phyloP scores from a whole-genome alignment of 495 filamentous ascomycete genomes.

The Aspergillus nanangensis region DNA sequence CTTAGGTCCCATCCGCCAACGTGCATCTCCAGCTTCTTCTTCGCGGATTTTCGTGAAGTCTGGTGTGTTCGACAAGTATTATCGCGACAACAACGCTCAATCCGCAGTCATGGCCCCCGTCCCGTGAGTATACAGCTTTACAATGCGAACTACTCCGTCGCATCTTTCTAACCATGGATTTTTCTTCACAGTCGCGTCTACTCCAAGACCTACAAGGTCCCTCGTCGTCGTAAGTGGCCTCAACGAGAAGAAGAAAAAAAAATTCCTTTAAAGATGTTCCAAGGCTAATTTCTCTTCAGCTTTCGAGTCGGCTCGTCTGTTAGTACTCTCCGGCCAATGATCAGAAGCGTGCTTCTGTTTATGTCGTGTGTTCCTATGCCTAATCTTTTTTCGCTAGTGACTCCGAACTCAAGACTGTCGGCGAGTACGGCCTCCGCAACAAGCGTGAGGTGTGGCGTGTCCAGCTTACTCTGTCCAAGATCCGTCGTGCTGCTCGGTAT shows the following conservation, averaged over 20 bases:
- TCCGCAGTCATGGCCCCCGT: constrained; percentile 51
- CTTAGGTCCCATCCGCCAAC: constrained; percentile 17
- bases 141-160: constrained; percentile 7
- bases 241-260: constrained; percentile 2
- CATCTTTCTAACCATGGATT: constrained; percentile 30
- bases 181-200: constrained; percentile 55
- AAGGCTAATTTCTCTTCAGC: constrained; percentile 45
- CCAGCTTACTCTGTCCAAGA: constrained; percentile 98
- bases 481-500: constrained; percentile 99
- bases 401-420: constrained; percentile 97
- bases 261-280: constrained; percentile 5
- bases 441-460: constrained; percentile 99
- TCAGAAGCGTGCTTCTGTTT: constrained; percentile 93
- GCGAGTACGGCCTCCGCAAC: constrained; percentile 98
- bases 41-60: constrained; percentile 22
- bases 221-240: constrained; percentile 56
- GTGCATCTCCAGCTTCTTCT: constrained; percentile 16
- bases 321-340: constrained; percentile 94
- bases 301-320: constrained; percentile 99
- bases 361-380: constrained; percentile 68
- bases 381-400: constrained; percentile 64
- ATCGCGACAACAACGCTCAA: constrained; percentile 36
- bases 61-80: constrained; percentile 28
- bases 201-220: constrained; percentile 99
- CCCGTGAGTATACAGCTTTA: constrained; percentile 37